Conservation (phyloP, 306 rosid genomes). For the Pyrus communis region DNA sequence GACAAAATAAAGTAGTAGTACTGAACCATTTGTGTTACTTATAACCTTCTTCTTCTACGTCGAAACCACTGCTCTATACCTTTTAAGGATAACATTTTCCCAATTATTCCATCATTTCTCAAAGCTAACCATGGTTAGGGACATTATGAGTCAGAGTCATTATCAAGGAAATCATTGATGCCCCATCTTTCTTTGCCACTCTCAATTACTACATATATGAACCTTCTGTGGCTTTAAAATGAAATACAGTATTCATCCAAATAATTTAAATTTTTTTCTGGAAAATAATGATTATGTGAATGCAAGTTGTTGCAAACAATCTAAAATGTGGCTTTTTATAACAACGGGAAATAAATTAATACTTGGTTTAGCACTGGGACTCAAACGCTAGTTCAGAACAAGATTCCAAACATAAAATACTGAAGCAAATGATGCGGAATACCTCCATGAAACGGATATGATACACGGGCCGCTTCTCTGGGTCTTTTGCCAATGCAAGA, state of each 20-base stretch:
- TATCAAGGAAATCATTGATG: neutral
- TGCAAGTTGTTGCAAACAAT: neutral
- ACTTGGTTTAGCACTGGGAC: neutral
- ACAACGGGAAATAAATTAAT: slow-evolving; percentile 4
- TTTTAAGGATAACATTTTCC: neutral
- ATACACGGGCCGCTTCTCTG: slow-evolving; percentile 84
- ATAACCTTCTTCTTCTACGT: neutral
- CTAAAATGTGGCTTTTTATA: neutral
- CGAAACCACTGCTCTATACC: neutral
- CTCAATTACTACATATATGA: neutral
- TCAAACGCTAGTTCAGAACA: neutral
- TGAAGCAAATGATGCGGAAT: slow-evolving; percentile 2
- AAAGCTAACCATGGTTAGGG: neutral
- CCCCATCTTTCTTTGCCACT: neutral
- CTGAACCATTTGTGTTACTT: neutral
- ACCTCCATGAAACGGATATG: slow-evolving; percentile 93
- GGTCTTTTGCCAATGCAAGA: slow-evolving; percentile 81
- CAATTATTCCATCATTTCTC: neutral
- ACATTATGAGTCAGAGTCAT: neutral
- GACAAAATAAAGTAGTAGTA: neutral
- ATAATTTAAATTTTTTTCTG: neutral
- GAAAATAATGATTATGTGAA: neutral
- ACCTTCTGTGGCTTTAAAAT: too few relatives aligned
- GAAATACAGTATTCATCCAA: neutral
- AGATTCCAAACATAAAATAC: neutral